Percentiles rank a stretch among this genome's conserved stretches.
Conservation (phyloP, 305 asterid species). For the Fraxinus albicans region DNA sequence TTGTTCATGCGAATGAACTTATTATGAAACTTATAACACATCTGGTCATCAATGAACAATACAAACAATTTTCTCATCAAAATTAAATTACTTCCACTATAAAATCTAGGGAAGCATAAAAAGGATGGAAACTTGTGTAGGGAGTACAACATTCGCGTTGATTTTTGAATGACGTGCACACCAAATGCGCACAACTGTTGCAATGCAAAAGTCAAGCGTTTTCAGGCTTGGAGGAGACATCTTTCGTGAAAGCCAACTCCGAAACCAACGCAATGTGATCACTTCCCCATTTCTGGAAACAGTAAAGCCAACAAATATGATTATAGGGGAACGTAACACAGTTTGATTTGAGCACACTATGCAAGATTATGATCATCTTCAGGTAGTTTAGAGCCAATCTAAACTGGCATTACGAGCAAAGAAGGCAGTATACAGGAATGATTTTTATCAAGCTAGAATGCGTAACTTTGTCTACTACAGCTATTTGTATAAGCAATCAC, state of each 20-base stretch:
- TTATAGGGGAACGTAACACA: not conserved
- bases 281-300: conserved; percentile 96
- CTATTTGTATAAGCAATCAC: not conserved
- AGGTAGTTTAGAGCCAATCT: not conserved
- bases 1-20: not conserved
- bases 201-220: conserved; percentile 19
- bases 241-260: conserved; percentile 66
- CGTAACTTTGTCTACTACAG: not conserved
- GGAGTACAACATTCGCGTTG: not conserved
- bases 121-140: not conserved
- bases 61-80: not conserved
- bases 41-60: not conserved
- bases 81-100: not conserved
- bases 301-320: conserved; percentile 16
- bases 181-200: not conserved
- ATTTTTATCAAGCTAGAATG: not conserved
- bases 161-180: not conserved
- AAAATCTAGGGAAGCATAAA: not conserved
- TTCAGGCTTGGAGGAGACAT: conserved; percentile 24
- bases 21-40: not conserved
- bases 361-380: not conserved
- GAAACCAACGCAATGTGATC: conserved; percentile 96
- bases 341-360: not conserved
- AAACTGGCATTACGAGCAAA: not conserved
- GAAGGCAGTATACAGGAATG: not conserved